Base-by-base conservation (phyloP, 257 asterid genomes). In the Dorcoceras hygrometricum region DNA sequence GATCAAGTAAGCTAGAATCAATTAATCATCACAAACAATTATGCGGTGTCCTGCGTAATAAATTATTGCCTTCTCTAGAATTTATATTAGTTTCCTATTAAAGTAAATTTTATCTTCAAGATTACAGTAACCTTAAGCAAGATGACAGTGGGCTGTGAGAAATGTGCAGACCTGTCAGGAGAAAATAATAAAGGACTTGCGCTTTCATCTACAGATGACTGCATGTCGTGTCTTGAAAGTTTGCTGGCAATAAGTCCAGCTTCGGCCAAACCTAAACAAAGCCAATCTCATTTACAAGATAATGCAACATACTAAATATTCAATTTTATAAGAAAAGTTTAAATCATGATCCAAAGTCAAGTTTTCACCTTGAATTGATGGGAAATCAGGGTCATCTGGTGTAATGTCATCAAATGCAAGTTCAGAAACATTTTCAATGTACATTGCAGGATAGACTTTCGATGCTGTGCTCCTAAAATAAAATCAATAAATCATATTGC, bases 401-500 rank as follows among this genome's bases (percentile, higher is more conserved):
- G 95, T 85, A 79, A 94, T 80, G 80, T 94, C 99, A 80, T 94
- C 96, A 75, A 85, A 94, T 73, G 97, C 97, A 80, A 94, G 97
- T 72, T 94, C 99, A 50, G 97, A 85, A 68, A 84, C 79, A 79
- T 90, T 87, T 71, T 94, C 96, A 43, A 94, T 94, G 84, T 80
- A 94, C 99, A 94, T 94, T 70, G 99, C 99, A 67, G 99, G 97
- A 76, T 94, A 90, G 67, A 94, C 97, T 80, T 94, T 94, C 62
- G 97, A 86, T 62, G 90, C 77, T 26, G 87, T 79, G 79, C 77
- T 84, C 87, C 99, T 94, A 78, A 68, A 43, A 63, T 36, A 74
- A 77, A 66, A 58, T 66, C 51, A 65, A 24, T 39, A 66, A 25
- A 74, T 69, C 48, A 73, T 51, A 63, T 65, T 63, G 55, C 22